phyloP scores from a whole-genome alignment of 768 basidiomycete genomes.

The Phanerochaete carnosa region DNA sequence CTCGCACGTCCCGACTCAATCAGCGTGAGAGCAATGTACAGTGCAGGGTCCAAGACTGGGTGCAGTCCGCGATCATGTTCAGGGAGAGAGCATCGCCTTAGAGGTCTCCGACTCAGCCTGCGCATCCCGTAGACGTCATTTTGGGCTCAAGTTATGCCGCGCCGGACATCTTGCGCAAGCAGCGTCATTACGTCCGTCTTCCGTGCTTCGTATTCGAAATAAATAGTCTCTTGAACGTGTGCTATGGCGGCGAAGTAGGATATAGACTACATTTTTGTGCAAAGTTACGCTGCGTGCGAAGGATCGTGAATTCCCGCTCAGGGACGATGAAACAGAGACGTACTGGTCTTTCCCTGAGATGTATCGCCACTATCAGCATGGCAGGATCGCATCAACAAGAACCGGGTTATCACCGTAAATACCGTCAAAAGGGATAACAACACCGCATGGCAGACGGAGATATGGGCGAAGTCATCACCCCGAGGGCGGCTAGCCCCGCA shows the following conservation, averaged over 20 bases:
- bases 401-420: not conserved
- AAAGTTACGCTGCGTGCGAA: not conserved
- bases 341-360: too few relatives aligned
- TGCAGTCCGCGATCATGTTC: not conserved
- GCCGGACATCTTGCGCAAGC: too few relatives aligned
- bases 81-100: not conserved
- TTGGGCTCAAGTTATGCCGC: too few relatives aligned
- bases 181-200: too few relatives aligned
- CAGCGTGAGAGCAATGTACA: not conserved
- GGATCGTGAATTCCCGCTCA: not conserved
- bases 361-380: not conserved
- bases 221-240: too few relatives aligned
- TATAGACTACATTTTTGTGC: too few relatives aligned
- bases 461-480: not conserved
- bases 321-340: not conserved
- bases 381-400: not conserved
- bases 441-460: not conserved
- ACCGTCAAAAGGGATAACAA: not conserved
- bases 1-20: not conserved
- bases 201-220: too few relatives aligned
- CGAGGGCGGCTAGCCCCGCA: not conserved
- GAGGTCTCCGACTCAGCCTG: not conserved
- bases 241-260: not conserved
- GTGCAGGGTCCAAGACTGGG: not conserved
- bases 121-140: not conserved